Evolutionary conservation across 495 filamentous ascomycete genomes (phyloP).

Genomic region (Clohesyomyces aquaticus): DNA sequence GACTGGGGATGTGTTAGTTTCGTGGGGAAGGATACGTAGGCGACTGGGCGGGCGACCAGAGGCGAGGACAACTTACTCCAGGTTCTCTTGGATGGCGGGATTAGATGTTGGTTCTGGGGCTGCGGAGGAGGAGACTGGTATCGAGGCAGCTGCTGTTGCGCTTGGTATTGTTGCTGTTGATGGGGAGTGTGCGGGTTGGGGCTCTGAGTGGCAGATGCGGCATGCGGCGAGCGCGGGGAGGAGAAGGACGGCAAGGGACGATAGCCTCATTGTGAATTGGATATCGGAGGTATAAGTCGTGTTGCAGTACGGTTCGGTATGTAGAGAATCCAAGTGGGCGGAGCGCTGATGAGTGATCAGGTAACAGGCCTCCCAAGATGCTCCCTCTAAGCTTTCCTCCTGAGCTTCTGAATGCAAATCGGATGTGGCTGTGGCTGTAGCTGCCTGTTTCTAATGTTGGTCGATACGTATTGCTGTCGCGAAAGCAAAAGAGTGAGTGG

Average conservation of each 20-base stretch:
- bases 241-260: conserved; percentile 15
- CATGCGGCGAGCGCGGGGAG: conserved; percentile 20
- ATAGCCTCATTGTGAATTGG: conserved; percentile 15
- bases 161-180: conserved; percentile 7
- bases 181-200: conserved; percentile 5
- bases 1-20: conserved; percentile 5
- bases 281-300: too few relatives aligned
- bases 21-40: not conserved
- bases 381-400: too few relatives aligned
- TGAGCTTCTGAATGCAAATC: too few relatives aligned
- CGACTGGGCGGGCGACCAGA: not conserved
- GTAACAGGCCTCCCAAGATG: too few relatives aligned
- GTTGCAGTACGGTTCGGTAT: not conserved
- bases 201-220: conserved; percentile 13
- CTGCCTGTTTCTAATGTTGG: too few relatives aligned
- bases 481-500: not conserved
- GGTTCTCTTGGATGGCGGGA: not conserved
- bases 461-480: too few relatives aligned
- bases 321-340: too few relatives aligned
- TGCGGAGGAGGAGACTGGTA: not conserved
- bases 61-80: not conserved
- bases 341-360: too few relatives aligned
- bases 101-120: not conserved
- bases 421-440: too few relatives aligned
- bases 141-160: not conserved